A percentile compares a stretch with the other conserved stretches of the same genome.
phyloP scores from a whole-genome alignment of 108 stramenopile genomes.

The Fragilaria crotonensis region DNA sequence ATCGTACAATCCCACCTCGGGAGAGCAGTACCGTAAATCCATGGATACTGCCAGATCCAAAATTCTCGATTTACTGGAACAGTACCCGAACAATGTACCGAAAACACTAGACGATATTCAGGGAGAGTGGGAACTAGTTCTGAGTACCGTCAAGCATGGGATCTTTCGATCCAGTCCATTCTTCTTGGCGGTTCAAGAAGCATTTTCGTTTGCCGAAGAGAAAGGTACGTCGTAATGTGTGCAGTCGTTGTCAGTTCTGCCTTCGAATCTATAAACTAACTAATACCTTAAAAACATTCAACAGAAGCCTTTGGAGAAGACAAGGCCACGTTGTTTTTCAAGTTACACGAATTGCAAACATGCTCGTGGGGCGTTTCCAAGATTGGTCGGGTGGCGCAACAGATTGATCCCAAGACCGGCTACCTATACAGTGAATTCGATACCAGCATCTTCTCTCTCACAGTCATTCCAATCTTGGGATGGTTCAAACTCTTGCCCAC shows the following conservation, averaged over 20 bases:
- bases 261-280: too few species aligned
- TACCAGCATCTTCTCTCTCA: constrained; percentile 71
- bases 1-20: constrained; percentile 82
- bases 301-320: constrained; percentile 61
- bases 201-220: constrained; percentile 6
- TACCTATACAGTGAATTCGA: constrained; percentile 79
- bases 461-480: constrained; percentile 86
- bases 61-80: constrained; percentile 45
- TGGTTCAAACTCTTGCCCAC: constrained; percentile 92
- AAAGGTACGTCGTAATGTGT: constrained; percentile 4
- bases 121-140: constrained; percentile 31
- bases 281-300: not conserved
- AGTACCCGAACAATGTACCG: constrained; percentile 9
- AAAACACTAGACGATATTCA: constrained; percentile 26
- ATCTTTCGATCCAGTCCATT: constrained; percentile 81
- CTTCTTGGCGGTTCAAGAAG: constrained; percentile 73
- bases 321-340: constrained; percentile 88
- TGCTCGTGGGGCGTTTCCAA: constrained; percentile 84
- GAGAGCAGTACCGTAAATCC: constrained; percentile 59
- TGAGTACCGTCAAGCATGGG: constrained; percentile 79
- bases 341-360: constrained; percentile 90
- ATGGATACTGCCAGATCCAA: constrained; percentile 57
- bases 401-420: constrained; percentile 39
- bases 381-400: constrained; percentile 86
- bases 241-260: not conserved